These are phyloP conservation scores for Cicer bijugum DNA, from an alignment of 306 rosid species.

Conservation along the genomic window DNA sequence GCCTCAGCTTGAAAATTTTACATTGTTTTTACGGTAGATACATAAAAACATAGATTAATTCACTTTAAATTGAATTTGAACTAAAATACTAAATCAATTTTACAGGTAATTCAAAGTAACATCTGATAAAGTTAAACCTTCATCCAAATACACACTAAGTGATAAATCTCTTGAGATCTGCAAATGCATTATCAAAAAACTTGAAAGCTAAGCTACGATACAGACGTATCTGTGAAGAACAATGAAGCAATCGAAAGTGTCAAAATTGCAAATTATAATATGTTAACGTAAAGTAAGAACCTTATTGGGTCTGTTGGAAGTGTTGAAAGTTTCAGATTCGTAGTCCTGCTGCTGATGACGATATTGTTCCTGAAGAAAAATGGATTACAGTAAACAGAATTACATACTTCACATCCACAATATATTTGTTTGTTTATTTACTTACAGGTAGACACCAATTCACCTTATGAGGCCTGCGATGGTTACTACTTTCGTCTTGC, in stretches of 20 bases:
- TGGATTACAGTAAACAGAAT: background rate
- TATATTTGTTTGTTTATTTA: background rate
- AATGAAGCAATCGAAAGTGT: background rate
- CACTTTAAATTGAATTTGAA: background rate
- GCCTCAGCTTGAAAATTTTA: background rate
- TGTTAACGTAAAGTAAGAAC: conserved; percentile 35
- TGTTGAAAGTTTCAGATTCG: conserved; percentile 33
- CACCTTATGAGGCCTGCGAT: conserved; percentile 22
- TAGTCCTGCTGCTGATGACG: conserved; percentile 44
- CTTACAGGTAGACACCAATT: background rate
- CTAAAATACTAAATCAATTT: background rate
- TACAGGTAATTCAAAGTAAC: background rate
- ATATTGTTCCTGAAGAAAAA: conserved; percentile 37
- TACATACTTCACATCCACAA: background rate
- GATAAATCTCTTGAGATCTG: conserved; percentile 14
- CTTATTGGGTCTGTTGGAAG: conserved; percentile 39
- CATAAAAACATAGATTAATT: background rate
- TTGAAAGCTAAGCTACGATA: conserved; percentile 6
- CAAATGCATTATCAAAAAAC: background rate
- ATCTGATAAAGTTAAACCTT: background rate
- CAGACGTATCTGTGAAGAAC: background rate
- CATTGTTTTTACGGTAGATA: background rate
- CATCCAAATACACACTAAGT: background rate
- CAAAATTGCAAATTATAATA: background rate
- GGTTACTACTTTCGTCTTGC: conserved; percentile 16